Evolutionary conservation across 2,329 filamentous ascomycete genomes (phyloP).

Genomic region (Venturiaceae sp.): DNA sequence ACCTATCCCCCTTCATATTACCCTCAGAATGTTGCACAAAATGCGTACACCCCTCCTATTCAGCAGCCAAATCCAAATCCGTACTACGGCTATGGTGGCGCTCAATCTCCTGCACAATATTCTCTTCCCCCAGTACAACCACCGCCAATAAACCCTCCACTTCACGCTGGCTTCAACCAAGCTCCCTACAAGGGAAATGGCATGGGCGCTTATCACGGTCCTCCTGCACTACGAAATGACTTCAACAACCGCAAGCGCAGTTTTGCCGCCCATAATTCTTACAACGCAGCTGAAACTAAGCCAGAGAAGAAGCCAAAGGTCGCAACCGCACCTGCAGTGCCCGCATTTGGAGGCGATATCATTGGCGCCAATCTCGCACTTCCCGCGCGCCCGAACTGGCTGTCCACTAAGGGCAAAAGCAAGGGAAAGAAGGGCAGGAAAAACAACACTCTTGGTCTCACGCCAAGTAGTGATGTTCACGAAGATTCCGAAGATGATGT

Average conservation of each 20-base stretch:
- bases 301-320: slow-evolving; percentile 21
- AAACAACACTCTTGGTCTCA: slow-evolving; percentile 62
- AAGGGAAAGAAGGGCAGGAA: slow-evolving; percentile 50
- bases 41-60: background rate
- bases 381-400: slow-evolving; percentile 7
- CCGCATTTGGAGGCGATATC: slow-evolving; percentile 21
- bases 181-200: background rate
- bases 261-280: background rate
- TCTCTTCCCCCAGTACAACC: background rate
- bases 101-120: background rate
- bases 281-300: background rate
- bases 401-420: slow-evolving; percentile 4
- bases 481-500: slow-evolving; percentile 48
- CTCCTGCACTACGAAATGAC: background rate
- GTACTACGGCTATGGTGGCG: background rate
- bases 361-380: slow-evolving; percentile 18
- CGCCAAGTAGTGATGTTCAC: slow-evolving; percentile 44
- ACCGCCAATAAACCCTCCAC: background rate
- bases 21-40: background rate
- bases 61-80: background rate
- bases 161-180: background rate
- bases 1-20: background rate
- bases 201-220: background rate
- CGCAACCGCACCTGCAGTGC: slow-evolving; percentile 22
- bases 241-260: background rate